Percentiles rank a stretch among this genome's conserved stretches.
Conservation (phyloP, 2,329 filamentous ascomycete species). For the Exophiala mesophila region DNA sequence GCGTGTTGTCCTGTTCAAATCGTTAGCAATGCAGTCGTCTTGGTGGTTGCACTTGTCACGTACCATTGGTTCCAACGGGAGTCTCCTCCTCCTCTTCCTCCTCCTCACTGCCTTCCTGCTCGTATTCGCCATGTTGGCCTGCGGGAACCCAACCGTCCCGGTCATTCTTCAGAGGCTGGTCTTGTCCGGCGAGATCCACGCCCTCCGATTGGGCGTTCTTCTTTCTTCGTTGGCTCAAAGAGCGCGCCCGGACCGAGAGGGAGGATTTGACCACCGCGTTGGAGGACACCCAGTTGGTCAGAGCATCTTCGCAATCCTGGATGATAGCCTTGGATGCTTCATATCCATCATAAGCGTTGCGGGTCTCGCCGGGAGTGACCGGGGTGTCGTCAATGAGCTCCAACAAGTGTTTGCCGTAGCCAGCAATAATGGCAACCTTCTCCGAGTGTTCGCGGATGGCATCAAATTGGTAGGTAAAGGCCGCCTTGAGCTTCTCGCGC, state of each 20-base stretch:
- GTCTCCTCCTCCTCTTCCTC: conserved; percentile 29
- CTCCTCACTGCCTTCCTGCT: conserved; percentile 41
- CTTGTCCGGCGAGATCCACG: conserved; percentile 77
- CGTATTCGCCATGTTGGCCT: conserved; percentile 49
- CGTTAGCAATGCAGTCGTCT: too few relatives aligned
- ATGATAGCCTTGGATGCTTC: conserved; percentile 98
- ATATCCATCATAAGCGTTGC: conserved; percentile 93
- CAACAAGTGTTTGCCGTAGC: conserved; percentile 96
- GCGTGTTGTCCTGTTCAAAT: conserved; percentile 16
- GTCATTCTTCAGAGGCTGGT: conserved; percentile 71
- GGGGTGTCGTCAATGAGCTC: conserved; percentile 95
- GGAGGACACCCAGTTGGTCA: conserved; percentile 93
- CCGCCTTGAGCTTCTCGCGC: conserved; percentile 97
- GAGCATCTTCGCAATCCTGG: conserved; percentile 94
- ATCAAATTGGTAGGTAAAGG: conserved; percentile 97
- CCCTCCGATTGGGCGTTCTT: conserved; percentile 59
- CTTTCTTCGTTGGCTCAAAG: conserved; percentile 77
- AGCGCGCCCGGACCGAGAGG: conserved; percentile 81
- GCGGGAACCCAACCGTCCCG: conserved; percentile 77
- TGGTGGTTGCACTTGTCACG: conserved; percentile 15
- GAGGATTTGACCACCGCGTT: conserved; percentile 84
- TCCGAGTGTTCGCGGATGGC: conserved; percentile 95
- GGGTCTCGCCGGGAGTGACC: conserved; percentile 94
- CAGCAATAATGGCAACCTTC: conserved; percentile 96
- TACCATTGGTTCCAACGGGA: conserved; percentile 24